Base-by-base conservation (phyloP, 306 rosid species). In the Prunus salicina region DNA sequence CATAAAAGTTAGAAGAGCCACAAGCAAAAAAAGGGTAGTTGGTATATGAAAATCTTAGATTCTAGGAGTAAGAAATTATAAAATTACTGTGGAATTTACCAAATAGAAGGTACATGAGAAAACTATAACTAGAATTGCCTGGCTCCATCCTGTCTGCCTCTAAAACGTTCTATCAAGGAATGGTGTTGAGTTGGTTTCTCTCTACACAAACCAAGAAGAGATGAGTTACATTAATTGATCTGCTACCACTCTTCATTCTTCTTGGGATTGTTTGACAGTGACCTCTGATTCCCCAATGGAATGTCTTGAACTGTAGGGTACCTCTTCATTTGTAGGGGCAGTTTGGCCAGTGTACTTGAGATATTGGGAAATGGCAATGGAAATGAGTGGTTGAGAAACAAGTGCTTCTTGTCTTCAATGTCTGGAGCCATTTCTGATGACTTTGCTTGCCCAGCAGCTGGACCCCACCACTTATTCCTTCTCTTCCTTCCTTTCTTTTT, bases 81-180 rank as follows among this genome's bases (percentile, higher is more conserved):
- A 28, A 57, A 60, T 60, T 60, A 25, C 65, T 60, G 4, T 12
- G 34, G 65, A 60, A 73, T 45, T 71, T 51, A 71, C 74, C 65
- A 52, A 49, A 70, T 8, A 50, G 20, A 62, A 69, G 53, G 66
- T 69, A 63, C 70, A 50, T 32, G 72, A 78, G 13, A 79, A 67
- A 57, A 52, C 64, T 68, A 80, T 64, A 68, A 70, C 76, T 76
- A 80, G 34, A 76, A 85, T 76, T 89, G 93, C 93, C 93, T 89
- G 93, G 93, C 93, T 89, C 86, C 89, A 84, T 81, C 77, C 93
- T 89, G 93, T 89, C 78, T 89, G 93, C 93, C 93, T 77, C 64
- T 73, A 47, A 16, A 64, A 56, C 55, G 53, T 63, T 61, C 61
- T 74, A 66, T 43, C 46, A 45, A 76, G 63, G 19, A 67, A 58